These are phyloP conservation scores for Rhodotorula sp. DNA, from an alignment of 1,284 basidiomycete genomes.

Conservation along the genomic window DNA sequence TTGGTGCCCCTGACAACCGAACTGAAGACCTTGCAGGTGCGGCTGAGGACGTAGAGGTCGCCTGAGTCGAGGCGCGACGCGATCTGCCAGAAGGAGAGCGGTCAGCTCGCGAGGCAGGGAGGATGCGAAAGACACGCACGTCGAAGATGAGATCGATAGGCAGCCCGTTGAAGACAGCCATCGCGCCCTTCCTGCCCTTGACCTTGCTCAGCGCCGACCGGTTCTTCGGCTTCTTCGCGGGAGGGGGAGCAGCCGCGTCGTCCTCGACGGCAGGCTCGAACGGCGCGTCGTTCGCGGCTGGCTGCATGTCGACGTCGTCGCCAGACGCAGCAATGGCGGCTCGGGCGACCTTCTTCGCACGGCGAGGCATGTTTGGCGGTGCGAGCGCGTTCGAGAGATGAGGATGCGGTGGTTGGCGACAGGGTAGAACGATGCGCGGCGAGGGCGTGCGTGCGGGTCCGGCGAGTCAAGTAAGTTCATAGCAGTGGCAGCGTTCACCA, in stretches of 20 bases:
- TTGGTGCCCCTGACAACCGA: constrained; percentile 2
- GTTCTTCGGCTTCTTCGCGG: not conserved
- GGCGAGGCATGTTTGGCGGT: not conserved
- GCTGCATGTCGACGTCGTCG: too few relatives aligned
- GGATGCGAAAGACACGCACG: not conserved
- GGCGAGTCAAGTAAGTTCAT: not conserved
- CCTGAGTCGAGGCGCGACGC: constrained; percentile 13
- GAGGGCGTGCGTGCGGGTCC: not conserved
- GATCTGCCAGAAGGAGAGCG: constrained; percentile 3
- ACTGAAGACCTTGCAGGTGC: constrained; percentile 15
- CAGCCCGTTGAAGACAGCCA: constrained; percentile 8
- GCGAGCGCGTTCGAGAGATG: not conserved
- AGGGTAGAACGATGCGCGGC: not conserved
- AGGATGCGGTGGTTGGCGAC: not conserved
- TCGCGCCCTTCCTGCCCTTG: constrained; percentile 4
- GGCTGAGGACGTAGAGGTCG: constrained; percentile 17
- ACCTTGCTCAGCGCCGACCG: not conserved
- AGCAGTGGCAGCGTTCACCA: not conserved
- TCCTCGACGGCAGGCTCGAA: too few relatives aligned
- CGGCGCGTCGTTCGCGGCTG: too few relatives aligned
- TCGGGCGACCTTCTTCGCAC: not conserved
- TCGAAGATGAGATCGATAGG: constrained; percentile 24
- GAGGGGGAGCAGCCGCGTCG: not conserved
- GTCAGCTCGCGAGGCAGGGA: not conserved
- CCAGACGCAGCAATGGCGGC: too few relatives aligned